Percentiles rank a stretch among this genome's conserved stretches.
phyloP scores from a whole-genome alignment of 495 filamentous ascomycete genomes.

The Podospora pseudoanserina region DNA sequence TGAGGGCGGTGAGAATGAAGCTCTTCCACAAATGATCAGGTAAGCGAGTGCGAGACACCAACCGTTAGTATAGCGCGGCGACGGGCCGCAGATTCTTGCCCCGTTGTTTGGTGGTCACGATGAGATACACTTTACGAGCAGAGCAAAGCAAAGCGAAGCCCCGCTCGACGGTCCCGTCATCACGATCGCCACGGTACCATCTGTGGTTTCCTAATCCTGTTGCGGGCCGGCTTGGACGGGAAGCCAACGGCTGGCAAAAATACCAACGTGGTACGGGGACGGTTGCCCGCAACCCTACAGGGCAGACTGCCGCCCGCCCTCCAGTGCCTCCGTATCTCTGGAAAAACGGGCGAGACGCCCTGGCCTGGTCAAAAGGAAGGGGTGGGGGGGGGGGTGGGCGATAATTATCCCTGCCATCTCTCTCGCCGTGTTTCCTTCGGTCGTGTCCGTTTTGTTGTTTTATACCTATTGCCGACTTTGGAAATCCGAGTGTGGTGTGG shows the following conservation, averaged over 20 bases:
- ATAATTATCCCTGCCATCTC: not conserved
- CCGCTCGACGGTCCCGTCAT: not conserved
- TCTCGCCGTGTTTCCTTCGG: not conserved
- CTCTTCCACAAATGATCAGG: not conserved
- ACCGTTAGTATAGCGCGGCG: not conserved
- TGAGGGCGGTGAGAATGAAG: constrained; percentile 7
- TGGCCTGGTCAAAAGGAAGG: not conserved
- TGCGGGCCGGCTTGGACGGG: not conserved
- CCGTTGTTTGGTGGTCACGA: not conserved
- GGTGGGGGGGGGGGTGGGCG: not conserved
- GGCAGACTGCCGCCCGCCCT: constrained; percentile 4
- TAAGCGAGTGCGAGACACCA: not conserved
- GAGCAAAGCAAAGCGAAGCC: not conserved
- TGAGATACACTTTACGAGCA: too few species aligned
- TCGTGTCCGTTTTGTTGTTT: not conserved
- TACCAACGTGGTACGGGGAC: constrained; percentile 1
- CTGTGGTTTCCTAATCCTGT: not conserved
- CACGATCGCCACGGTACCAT: not conserved
- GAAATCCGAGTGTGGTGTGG: not conserved
- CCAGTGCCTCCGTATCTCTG: not conserved
- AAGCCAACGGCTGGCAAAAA: not conserved
- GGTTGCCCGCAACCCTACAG: not conserved
- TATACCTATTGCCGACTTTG: not conserved
- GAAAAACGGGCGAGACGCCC: not conserved
- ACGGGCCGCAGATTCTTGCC: not conserved